A percentile compares a stretch with the other conserved stretches of the same genome.
Conservation (phyloP, 1,139 yeast genomes). For the Hemisphaericaspora subhashii region DNA sequence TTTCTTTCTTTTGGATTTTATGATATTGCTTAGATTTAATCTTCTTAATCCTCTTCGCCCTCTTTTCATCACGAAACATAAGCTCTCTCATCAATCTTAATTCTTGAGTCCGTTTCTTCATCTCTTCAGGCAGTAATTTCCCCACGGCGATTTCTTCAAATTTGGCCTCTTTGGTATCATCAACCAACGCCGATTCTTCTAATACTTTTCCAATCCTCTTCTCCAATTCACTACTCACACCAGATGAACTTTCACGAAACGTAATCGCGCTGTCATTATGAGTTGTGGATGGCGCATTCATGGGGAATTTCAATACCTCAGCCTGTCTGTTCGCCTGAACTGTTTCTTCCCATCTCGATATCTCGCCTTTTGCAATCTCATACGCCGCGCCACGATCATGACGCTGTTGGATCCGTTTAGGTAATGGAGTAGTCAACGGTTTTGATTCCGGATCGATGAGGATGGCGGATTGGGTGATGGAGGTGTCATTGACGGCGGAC, state of each 20-base stretch:
- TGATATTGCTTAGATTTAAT: conserved; percentile 91
- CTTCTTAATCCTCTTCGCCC: conserved; percentile 87
- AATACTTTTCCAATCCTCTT: conserved; percentile 61
- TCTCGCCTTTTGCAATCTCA: conserved; percentile 82
- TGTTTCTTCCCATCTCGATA: conserved; percentile 83
- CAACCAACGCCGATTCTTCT: conserved; percentile 63
- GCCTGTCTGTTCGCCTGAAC: conserved; percentile 80
- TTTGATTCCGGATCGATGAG: conserved; percentile 47
- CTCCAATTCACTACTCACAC: conserved; percentile 65
- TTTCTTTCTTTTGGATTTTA: conserved; percentile 82
- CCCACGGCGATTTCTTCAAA: conserved; percentile 90
- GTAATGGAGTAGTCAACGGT: conserved; percentile 77
- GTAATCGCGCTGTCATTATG: too few species aligned
- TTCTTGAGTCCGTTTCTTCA: conserved; percentile 75
- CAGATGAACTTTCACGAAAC: too few species aligned
- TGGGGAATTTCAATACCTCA: conserved; percentile 77
- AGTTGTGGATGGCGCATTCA: conserved; percentile 47
- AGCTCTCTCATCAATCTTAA: conserved; percentile 90
- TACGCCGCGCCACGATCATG: conserved; percentile 90
- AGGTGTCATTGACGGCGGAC: conserved; percentile 55
- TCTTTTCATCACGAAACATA: conserved; percentile 92
- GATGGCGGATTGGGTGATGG: conserved; percentile 47
- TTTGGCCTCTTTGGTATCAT: conserved; percentile 73
- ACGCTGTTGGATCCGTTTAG: conserved; percentile 80
- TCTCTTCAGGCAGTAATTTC: conserved; percentile 76